These are phyloP conservation scores for Amphirosellinia nigrospora DNA, from an alignment of 495 filamentous ascomycete species.

Conservation along the genomic window DNA sequence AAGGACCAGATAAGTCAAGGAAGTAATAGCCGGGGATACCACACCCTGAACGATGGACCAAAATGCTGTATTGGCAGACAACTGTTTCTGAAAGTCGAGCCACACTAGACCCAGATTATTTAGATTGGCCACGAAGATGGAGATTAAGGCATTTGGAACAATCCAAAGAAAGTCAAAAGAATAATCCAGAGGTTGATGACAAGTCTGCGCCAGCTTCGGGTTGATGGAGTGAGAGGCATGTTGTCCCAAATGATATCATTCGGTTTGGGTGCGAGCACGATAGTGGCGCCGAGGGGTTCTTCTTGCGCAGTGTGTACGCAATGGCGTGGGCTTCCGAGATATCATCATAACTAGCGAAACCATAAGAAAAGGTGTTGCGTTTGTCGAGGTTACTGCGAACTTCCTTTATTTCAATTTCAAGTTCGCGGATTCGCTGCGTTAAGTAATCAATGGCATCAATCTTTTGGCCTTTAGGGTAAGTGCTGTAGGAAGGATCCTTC, in stretches of 20 bases:
- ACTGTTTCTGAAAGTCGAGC: constrained; percentile 70
- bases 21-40: constrained; percentile 86
- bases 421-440: constrained; percentile 78
- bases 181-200: constrained; percentile 84
- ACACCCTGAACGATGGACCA: constrained; percentile 97
- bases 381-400: constrained; percentile 82
- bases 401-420: constrained; percentile 85
- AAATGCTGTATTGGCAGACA: constrained; percentile 63
- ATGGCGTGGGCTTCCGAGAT: constrained; percentile 89
- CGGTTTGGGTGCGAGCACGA: constrained; percentile 81
- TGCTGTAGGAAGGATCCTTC: constrained; percentile 63
- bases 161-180: constrained; percentile 83
- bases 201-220: constrained; percentile 72
- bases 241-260: constrained; percentile 98
- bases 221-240: constrained; percentile 68
- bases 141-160: constrained; percentile 93
- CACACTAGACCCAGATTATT: constrained; percentile 80
- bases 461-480: constrained; percentile 69
- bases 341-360: constrained; percentile 90
- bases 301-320: constrained; percentile 78
- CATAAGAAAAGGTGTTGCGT: constrained; percentile 85
- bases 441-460: constrained; percentile 95
- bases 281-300: constrained; percentile 80
- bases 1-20: constrained; percentile 84
- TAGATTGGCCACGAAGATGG: constrained; percentile 89